A percentile compares a stretch with the other conserved stretches of the same genome.
Conservation (phyloP, 306 rosid species). For the Sindora glabra region DNA sequence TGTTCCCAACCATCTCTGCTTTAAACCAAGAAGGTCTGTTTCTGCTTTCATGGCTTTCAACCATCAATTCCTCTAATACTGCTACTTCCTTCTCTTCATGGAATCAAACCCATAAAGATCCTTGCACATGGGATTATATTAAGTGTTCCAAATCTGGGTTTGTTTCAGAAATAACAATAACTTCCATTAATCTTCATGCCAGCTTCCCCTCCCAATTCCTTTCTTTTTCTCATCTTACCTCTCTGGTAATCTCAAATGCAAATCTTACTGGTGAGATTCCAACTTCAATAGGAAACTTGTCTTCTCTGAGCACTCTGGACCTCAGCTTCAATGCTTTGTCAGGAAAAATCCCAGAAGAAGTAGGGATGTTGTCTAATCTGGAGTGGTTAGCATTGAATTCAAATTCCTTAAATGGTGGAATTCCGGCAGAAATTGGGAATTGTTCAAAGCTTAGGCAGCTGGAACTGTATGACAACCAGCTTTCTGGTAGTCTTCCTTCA, state of each 20-base stretch:
- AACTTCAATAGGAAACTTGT: slow-evolving; percentile 54
- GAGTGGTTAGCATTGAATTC: slow-evolving; percentile 55
- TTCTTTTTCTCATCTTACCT: slow-evolving; percentile 48
- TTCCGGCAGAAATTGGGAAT: slow-evolving; percentile 70
- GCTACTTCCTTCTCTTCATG: slow-evolving; percentile 69
- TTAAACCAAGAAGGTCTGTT: slow-evolving; percentile 84
- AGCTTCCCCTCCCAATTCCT: slow-evolving; percentile 61
- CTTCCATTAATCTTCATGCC: slow-evolving; percentile 50
- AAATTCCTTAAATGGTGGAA: slow-evolving; percentile 52
- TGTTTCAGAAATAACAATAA: slow-evolving; percentile 57
- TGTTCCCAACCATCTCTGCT: slow-evolving; percentile 49
- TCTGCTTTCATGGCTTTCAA: slow-evolving; percentile 86
- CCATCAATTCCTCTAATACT: slow-evolving; percentile 60
- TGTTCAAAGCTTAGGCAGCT: slow-evolving; percentile 64
- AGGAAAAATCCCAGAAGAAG: slow-evolving; percentile 59
- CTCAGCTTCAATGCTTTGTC: slow-evolving; percentile 79
- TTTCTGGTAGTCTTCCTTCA: slow-evolving; percentile 65
- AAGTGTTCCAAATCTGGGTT: slow-evolving; percentile 52
- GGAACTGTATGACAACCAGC: slow-evolving; percentile 70
- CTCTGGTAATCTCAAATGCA: slow-evolving; percentile 62
- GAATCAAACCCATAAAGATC: slow-evolving; percentile 54
- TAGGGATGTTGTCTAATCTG: slow-evolving; percentile 50
- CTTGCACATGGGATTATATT: slow-evolving; percentile 84
- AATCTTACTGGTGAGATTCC: slow-evolving; percentile 83
- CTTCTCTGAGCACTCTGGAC: slow-evolving; percentile 59